Evolutionary conservation across 345 rosid genomes (phyloP).

Genomic region (Clausena lansium): DNA sequence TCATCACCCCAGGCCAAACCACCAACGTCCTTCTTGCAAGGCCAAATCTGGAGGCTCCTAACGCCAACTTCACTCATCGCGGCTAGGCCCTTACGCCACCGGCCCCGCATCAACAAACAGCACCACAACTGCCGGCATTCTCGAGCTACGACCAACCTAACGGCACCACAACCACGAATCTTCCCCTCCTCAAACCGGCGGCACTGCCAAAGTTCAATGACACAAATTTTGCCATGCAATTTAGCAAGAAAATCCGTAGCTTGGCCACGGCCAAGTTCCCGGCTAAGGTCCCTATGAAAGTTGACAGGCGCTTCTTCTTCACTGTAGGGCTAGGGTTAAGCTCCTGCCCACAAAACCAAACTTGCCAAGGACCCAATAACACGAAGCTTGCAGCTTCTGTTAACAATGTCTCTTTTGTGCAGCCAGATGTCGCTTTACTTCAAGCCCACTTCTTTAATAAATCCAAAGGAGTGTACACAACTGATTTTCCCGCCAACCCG

Average conservation of each 20-base stretch:
- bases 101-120: constrained; percentile 48
- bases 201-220: constrained; percentile 46
- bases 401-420: constrained; percentile 50
- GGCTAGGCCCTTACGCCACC: constrained; percentile 44
- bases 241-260: constrained; percentile 37
- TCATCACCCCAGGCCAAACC: constrained; percentile 71
- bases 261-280: constrained; percentile 41
- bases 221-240: constrained; percentile 34
- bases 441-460: constrained; percentile 48
- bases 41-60: constrained; percentile 34
- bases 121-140: constrained; percentile 43
- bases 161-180: constrained; percentile 23
- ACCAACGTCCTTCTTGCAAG: constrained; percentile 60
- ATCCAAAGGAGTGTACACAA: constrained; percentile 41
- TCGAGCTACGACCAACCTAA: constrained; percentile 33
- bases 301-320: constrained; percentile 47
- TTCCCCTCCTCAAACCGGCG: constrained; percentile 33
- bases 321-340: constrained; percentile 44
- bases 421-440: constrained; percentile 40
- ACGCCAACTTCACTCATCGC: constrained; percentile 35
- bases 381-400: constrained; percentile 37
- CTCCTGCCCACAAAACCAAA: constrained; percentile 41
- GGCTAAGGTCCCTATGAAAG: constrained; percentile 40
- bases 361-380: constrained; percentile 48
- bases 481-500: constrained; percentile 47